Percentiles rank a stretch among this genome's conserved stretches.
phyloP scores from a whole-genome alignment of 2,329 filamentous ascomycete species.

The Botrytis medusae region DNA sequence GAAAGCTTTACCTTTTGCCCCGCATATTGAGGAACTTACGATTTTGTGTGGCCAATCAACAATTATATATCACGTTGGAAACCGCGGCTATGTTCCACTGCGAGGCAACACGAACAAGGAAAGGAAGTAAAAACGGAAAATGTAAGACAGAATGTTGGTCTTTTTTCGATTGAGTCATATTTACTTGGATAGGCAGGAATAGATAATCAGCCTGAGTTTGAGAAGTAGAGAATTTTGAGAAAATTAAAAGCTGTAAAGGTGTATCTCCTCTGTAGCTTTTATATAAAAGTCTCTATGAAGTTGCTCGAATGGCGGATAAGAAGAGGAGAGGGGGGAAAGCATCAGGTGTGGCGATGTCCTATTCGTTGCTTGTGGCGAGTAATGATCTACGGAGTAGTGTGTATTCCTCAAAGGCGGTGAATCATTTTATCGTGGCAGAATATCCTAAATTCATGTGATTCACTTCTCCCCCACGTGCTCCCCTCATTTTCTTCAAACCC shows the following conservation, averaged over 20 bases:
- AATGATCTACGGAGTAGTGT: neutral
- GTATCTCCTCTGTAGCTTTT: neutral
- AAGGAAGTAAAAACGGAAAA: neutral
- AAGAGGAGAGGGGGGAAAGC: neutral
- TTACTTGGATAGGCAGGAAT: neutral
- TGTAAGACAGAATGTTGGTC: neutral
- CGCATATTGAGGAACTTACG: slow-evolving; percentile 1
- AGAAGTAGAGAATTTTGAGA: neutral
- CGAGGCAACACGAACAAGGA: slow-evolving; percentile 2
- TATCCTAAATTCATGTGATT: neutral
- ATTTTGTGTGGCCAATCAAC: neutral
- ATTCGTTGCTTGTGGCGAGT: slow-evolving; percentile 1
- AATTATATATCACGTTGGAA: slow-evolving; percentile 6
- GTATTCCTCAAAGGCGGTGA: neutral
- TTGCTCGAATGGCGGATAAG: neutral
- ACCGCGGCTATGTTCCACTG: slow-evolving; percentile 8
- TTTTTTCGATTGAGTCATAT: neutral
- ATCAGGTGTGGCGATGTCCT: neutral
- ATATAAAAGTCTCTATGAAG: neutral
- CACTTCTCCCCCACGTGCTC: neutral
- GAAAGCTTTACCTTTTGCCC: slow-evolving; percentile 9
- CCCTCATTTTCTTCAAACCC: neutral
- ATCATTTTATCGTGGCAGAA: neutral
- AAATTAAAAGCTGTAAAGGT: neutral
- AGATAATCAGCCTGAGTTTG: neutral